Conservation (phyloP, 352 stramenopile species). For the Pythium graminicola region DNA sequence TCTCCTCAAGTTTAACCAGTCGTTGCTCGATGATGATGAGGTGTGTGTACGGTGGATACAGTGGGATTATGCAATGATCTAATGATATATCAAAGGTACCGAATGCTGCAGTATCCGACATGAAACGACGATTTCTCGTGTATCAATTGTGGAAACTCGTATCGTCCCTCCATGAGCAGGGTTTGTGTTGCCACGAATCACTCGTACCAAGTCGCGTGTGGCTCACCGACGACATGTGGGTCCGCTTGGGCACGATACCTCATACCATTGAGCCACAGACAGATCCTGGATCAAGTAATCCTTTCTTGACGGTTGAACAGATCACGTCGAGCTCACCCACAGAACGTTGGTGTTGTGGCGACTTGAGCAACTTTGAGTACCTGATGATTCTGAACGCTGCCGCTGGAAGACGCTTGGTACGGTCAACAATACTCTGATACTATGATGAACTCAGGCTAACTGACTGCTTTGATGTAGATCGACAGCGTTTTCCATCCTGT, state of each 20-base stretch:
- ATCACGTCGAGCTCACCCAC: slow-evolving; percentile 42
- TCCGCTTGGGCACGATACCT: slow-evolving; percentile 40
- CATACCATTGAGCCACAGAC: neutral
- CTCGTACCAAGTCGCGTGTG: slow-evolving; percentile 40
- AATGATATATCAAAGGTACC: slow-evolving; percentile 12
- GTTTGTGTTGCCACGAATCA: slow-evolving; percentile 30
- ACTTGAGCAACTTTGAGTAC: slow-evolving; percentile 92
- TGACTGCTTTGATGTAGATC: slow-evolving; percentile 40
- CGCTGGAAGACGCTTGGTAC: slow-evolving; percentile 76
- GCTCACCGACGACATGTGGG: slow-evolving; percentile 44
- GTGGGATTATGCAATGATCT: neutral
- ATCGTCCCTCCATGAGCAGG: slow-evolving; percentile 36
- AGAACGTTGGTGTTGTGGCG: slow-evolving; percentile 82
- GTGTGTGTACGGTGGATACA: slow-evolving; percentile 2
- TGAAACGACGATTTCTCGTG: slow-evolving; percentile 63
- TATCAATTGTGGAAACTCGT: slow-evolving; percentile 53
- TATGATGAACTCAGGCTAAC: too few relatives aligned
- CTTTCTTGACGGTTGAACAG: slow-evolving; percentile 15
- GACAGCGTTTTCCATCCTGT: slow-evolving; percentile 87
- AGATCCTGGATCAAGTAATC: neutral
- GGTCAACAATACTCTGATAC: neutral
- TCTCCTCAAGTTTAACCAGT: slow-evolving; percentile 65
- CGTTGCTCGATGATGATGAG: slow-evolving; percentile 38
- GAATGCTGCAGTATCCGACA: slow-evolving; percentile 33
- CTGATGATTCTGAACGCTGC: slow-evolving; percentile 89